Conservation (phyloP, 1,284 basidiomycete genomes). For the Inonotus obliquus region DNA sequence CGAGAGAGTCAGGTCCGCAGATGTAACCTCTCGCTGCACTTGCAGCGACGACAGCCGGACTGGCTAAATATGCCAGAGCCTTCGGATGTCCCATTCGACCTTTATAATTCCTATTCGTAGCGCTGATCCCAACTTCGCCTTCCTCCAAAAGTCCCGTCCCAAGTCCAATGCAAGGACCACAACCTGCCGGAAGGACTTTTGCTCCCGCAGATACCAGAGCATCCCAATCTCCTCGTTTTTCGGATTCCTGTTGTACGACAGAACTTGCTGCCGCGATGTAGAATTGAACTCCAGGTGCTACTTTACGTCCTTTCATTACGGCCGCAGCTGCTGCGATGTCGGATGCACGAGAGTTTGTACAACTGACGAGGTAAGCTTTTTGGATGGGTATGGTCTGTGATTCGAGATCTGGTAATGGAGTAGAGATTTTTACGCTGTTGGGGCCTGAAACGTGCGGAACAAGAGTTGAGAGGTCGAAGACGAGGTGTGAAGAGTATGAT, state of each 20-base stretch:
- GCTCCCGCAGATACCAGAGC: conserved; percentile 84
- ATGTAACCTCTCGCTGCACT: conserved; percentile 93
- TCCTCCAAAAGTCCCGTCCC: conserved; percentile 92
- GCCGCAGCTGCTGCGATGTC: conserved; percentile 91
- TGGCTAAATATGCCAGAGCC: conserved; percentile 92
- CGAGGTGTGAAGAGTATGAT: conserved; percentile 83
- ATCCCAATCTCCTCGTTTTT: conserved; percentile 86
- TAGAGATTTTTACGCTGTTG: conserved; percentile 96
- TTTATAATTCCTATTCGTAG: conserved; percentile 99
- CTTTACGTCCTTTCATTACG: conserved; percentile 81
- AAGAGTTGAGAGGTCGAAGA: conserved; percentile 90
- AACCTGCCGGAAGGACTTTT: conserved; percentile 90
- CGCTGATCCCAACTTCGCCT: conserved; percentile 93
- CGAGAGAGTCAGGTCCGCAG: conserved; percentile 74
- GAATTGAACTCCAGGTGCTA: conserved; percentile 92
- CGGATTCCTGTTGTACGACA: conserved; percentile 86
- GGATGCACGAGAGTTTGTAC: conserved; percentile 95
- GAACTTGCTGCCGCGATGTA: conserved; percentile 96
- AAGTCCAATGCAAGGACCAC: conserved; percentile 96
- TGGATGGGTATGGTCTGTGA: conserved; percentile 78
- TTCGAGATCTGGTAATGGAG: conserved; percentile 81
- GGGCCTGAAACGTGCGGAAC: conserved; percentile 96
- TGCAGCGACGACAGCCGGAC: conserved; percentile 95
- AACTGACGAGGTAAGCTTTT: conserved; percentile 98
- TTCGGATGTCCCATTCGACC: conserved; percentile 97